Evolutionary conservation across 768 basidiomycete genomes (phyloP).

Genomic region (Tylopilus sp.): DNA sequence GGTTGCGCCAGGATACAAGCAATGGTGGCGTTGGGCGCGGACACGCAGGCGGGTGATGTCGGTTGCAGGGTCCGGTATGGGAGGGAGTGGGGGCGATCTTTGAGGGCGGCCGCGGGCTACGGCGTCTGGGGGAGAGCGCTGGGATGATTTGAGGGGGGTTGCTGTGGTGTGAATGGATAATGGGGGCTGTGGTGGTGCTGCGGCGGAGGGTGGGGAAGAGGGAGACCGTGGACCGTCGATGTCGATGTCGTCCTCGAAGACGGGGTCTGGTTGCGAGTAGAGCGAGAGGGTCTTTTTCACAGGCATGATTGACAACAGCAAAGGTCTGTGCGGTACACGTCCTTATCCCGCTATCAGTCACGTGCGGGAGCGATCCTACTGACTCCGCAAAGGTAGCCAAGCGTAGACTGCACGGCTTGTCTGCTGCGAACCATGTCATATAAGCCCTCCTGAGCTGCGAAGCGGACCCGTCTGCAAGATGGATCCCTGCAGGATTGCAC

Average conservation of each 20-base stretch:
- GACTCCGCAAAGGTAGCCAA: not conserved
- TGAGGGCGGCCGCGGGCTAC: conserved; percentile 9
- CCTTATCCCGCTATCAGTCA: conserved; percentile 13
- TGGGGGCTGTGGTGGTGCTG: conserved; percentile 5
- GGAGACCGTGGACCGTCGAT: conserved; percentile 20
- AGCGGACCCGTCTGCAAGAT: conserved; percentile 1
- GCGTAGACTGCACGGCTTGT: conserved; percentile 2
- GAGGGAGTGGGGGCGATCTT: conserved; percentile 3
- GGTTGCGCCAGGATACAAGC: conserved; percentile 82
- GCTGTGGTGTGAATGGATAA: conserved; percentile 16
- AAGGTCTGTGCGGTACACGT: conserved; percentile 14
- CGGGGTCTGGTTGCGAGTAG: conserved; percentile 20
- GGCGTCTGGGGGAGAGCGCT: conserved; percentile 19
- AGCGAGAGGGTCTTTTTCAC: conserved; percentile 16
- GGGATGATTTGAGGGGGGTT: conserved; percentile 9
- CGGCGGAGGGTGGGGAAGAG: not conserved
- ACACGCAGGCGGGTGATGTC: conserved; percentile 80
- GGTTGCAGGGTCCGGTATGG: conserved; percentile 49
- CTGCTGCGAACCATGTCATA: not conserved
- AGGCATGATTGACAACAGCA: conserved; percentile 21
- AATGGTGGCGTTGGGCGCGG: conserved; percentile 68
- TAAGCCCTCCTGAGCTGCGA: not conserved
- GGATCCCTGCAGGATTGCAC: not conserved
- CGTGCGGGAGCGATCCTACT: too few relatives aligned
- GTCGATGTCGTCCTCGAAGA: conserved; percentile 37